phyloP scores from a whole-genome alignment of 805 yeast species.

The Sugiyamaella mastotermitis region DNA sequence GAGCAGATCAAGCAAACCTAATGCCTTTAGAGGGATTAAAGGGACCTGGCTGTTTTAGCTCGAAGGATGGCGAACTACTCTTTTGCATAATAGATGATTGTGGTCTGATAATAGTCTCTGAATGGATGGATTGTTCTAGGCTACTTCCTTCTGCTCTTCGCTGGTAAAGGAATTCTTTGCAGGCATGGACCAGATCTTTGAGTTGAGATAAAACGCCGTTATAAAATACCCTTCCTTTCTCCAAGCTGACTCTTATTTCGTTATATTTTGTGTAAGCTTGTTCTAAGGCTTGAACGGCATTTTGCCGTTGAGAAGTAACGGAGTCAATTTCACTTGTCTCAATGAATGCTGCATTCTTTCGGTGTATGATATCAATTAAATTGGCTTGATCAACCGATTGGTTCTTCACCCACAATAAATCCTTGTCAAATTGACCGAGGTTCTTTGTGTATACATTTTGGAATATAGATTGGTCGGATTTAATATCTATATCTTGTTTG shows the following conservation, averaged over 20 bases:
- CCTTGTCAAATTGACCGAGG: constrained; percentile 42
- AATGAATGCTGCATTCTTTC: constrained; percentile 20
- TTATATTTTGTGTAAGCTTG: constrained; percentile 43
- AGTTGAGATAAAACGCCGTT: constrained; percentile 49
- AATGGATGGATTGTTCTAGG: constrained; percentile 19
- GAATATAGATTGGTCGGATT: constrained; percentile 17
- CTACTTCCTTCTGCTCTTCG: constrained; percentile 50
- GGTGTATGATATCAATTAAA: constrained; percentile 36
- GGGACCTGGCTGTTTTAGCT: constrained; percentile 1
- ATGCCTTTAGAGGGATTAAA: constrained; percentile 9
- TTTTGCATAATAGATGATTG: background rate
- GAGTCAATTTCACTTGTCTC: constrained; percentile 23
- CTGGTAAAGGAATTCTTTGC: constrained; percentile 45
- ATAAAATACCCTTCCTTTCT: constrained; percentile 69
- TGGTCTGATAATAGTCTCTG: background rate
- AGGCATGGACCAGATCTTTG: constrained; percentile 39
- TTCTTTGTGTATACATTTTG: constrained; percentile 22
- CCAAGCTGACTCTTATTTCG: constrained; percentile 54
- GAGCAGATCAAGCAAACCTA: constrained; percentile 1
- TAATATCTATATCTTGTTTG: constrained; percentile 13
- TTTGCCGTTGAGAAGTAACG: constrained; percentile 37
- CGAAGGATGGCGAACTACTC: background rate
- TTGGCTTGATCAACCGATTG: constrained; percentile 35
- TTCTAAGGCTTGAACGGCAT: constrained; percentile 47
- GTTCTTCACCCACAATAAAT: constrained; percentile 41